Percentiles rank a stretch among this genome's conserved stretches.
These are phyloP conservation scores for Stropharia rugosoannulata DNA, from an alignment of 768 basidiomycete species.

Conservation along the genomic window DNA sequence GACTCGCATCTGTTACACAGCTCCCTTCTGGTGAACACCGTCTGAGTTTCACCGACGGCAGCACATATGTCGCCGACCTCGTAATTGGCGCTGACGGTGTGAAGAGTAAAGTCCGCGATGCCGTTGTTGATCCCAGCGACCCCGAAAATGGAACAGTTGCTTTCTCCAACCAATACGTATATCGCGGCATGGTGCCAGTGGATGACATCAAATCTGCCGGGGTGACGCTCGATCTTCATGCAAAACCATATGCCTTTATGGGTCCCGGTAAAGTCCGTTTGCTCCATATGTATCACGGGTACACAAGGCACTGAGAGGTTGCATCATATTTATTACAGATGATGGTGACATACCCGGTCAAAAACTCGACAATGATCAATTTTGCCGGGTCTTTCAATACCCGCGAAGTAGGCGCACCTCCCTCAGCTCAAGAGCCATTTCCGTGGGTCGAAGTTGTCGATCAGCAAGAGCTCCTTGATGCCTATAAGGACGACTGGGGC, in stretches of 20 bases:
- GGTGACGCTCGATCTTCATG: slow-evolving; percentile 31
- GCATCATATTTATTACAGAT: slow-evolving; percentile 33
- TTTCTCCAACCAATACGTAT: slow-evolving; percentile 51
- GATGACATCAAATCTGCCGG: slow-evolving; percentile 40
- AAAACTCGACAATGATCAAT: slow-evolving; percentile 33
- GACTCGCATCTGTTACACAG: slow-evolving; percentile 36
- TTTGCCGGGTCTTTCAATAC: slow-evolving; percentile 1
- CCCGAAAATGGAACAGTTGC: slow-evolving; percentile 37
- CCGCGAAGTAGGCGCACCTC: background rate
- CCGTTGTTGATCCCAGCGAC: slow-evolving; percentile 31
- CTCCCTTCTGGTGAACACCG: slow-evolving; percentile 25
- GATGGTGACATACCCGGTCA: slow-evolving; percentile 50
- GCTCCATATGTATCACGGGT: background rate
- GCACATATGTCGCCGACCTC: slow-evolving; percentile 38
- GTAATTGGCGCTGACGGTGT: slow-evolving; percentile 50
- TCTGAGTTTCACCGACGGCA: slow-evolving; percentile 50
- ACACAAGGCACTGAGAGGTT: background rate
- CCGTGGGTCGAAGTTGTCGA: slow-evolving; percentile 44
- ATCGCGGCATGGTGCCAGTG: slow-evolving; percentile 45
- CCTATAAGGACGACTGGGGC: slow-evolving; percentile 43
- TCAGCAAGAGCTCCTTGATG: slow-evolving; percentile 40
- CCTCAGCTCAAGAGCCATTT: slow-evolving; percentile 10
- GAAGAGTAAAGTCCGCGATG: slow-evolving; percentile 47
- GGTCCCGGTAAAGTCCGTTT: slow-evolving; percentile 40
- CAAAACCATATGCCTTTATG: slow-evolving; percentile 39